Conservation (phyloP, 2,329 filamentous ascomycete species). For the Neofusicoccum sp. region DNA sequence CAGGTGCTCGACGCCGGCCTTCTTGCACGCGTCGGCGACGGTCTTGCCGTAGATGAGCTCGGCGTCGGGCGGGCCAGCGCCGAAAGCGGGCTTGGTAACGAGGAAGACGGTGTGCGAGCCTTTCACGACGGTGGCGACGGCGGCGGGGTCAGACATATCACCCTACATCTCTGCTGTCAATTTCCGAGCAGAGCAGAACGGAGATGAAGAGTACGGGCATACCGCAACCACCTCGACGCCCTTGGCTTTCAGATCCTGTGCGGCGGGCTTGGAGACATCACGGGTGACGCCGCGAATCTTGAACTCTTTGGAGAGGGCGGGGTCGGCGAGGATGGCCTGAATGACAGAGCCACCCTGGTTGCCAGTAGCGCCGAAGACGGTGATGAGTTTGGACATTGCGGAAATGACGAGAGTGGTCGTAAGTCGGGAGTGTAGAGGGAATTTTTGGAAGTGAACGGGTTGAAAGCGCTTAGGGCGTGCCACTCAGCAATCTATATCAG, state of each 20-base stretch:
- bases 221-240: conserved; percentile 54
- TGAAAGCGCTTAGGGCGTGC: no score
- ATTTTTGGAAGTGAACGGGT: no score
- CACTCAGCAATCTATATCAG: no score
- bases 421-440: no score
- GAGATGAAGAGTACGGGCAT: conserved; percentile 41
- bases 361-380: conserved; percentile 60
- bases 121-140: conserved; percentile 27
- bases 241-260: conserved; percentile 44
- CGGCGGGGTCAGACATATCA: conserved; percentile 22
- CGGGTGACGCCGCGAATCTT: conserved; percentile 58
- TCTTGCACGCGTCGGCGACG: conserved; percentile 32
- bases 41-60: conserved; percentile 34
- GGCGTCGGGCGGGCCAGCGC: conserved; percentile 22
- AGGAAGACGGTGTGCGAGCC: conserved; percentile 29
- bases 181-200: conserved; percentile 1
- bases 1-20: conserved; percentile 36
- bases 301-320: conserved; percentile 22
- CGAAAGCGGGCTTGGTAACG: conserved; percentile 17
- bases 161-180: conserved; percentile 49
- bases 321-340: conserved; percentile 35
- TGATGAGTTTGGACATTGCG: conserved; percentile 45
- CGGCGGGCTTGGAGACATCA: conserved; percentile 44
- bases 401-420: no score
- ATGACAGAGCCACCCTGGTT: conserved; percentile 57